Conservation (phyloP, 2,329 filamentous ascomycete species). For the Cytospora paraplurivora region DNA sequence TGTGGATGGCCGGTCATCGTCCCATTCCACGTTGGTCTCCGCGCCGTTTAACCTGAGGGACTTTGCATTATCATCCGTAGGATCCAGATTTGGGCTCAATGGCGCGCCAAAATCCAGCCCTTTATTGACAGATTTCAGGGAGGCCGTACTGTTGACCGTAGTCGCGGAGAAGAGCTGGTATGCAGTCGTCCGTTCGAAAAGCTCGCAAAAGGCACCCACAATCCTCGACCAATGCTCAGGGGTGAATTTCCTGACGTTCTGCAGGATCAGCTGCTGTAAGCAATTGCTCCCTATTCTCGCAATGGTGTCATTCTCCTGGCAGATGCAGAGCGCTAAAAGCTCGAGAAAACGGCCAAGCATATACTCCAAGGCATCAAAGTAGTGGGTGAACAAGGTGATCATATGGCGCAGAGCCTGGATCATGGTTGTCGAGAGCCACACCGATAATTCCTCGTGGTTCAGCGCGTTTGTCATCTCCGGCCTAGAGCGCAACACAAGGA, state of each 20-base stretch:
- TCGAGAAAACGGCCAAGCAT: conserved; percentile 99
- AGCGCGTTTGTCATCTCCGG: conserved; percentile 95
- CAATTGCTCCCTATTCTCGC: conserved; percentile 98
- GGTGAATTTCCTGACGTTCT: conserved; percentile 92
- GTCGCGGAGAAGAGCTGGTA: conserved; percentile 92
- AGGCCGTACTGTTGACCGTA: conserved; percentile 55
- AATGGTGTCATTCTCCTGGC: conserved; percentile 98
- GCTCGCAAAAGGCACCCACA: conserved; percentile 90
- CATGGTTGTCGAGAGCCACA: conserved; percentile 99
- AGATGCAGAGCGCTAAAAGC: conserved; percentile 92
- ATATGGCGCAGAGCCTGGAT: conserved; percentile 97
- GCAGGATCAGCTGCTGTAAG: conserved; percentile 90
- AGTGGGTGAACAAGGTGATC: conserved; percentile 98
- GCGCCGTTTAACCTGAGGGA: conserved; percentile 63
- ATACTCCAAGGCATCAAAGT: conserved; percentile 93
- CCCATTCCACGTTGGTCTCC: conserved; percentile 45
- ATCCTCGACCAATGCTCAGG: conserved; percentile 90
- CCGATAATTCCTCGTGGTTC: conserved; percentile 94
- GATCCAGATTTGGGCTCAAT: conserved; percentile 46
- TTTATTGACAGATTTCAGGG: conserved; percentile 54
- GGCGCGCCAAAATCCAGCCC: conserved; percentile 54
- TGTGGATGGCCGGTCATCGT: conserved; percentile 35
- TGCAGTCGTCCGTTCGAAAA: conserved; percentile 93
- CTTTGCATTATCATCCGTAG: conserved; percentile 51
- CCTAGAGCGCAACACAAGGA: conserved; percentile 94